A percentile compares a stretch with the other conserved stretches of the same genome.
Evolutionary conservation across 345 rosid species (phyloP).

Genomic region (Populus nigra): DNA sequence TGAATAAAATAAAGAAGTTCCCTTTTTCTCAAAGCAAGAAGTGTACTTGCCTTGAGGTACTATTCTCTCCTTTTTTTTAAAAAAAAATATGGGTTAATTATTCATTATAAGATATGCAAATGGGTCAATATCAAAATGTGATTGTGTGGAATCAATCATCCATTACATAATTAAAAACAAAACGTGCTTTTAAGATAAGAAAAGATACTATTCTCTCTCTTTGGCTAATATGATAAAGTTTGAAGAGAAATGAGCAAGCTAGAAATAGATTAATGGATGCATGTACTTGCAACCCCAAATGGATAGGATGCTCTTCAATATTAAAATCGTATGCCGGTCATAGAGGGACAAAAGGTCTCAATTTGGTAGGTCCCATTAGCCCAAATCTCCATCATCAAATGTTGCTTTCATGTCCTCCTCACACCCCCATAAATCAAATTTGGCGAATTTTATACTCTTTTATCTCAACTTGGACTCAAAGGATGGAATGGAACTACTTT

Average conservation of each 20-base stretch:
- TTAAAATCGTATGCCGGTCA: conserved; percentile 19
- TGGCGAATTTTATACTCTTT: not conserved
- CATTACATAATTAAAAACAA: not conserved
- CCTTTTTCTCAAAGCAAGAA: not conserved
- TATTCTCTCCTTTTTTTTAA: not conserved
- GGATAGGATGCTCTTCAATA: conserved; percentile 1
- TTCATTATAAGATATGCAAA: not conserved
- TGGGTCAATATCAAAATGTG: conserved; percentile 1
- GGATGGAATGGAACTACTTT: conserved; percentile 13
- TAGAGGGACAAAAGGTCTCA: conserved; percentile 30
- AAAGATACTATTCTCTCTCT: not conserved
- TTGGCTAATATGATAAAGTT: not conserved
- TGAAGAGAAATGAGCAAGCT: not conserved
- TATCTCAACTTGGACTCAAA: conserved; percentile 2
- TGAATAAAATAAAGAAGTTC: not conserved
- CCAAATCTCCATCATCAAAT: conserved; percentile 13
- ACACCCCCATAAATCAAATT: conserved; percentile 1
- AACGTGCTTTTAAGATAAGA: conserved; percentile 6
- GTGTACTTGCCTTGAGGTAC: not conserved
- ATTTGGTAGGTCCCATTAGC: conserved; percentile 6
- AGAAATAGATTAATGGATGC: conserved; percentile 5
- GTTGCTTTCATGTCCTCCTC: conserved; percentile 19
- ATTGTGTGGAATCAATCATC: not conserved
- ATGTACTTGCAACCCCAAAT: conserved; percentile 1
- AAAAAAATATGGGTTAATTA: not conserved